A percentile compares a stretch with the other conserved stretches of the same genome.
phyloP scores from a whole-genome alignment of 1,284 basidiomycete species.

The Cutaneotrichosporon spelunceum region DNA sequence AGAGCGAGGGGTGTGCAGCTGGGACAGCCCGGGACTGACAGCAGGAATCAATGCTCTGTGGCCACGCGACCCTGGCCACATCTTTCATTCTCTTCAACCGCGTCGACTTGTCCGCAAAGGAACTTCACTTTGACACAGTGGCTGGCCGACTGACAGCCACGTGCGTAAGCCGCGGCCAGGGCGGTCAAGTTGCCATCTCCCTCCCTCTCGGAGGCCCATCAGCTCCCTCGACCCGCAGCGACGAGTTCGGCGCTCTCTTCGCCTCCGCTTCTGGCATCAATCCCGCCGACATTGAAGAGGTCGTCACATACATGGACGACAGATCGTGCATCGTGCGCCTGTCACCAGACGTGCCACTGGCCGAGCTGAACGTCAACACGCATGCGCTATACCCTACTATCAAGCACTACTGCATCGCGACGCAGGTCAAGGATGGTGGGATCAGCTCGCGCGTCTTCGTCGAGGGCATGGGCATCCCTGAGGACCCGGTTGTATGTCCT shows the following conservation, averaged over 20 bases:
- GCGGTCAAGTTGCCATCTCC: slow-evolving; percentile 2
- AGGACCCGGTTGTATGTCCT: slow-evolving; percentile 42
- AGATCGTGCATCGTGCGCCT: neutral
- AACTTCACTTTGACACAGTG: slow-evolving; percentile 29
- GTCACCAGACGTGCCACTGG: neutral
- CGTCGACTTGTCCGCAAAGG: slow-evolving; percentile 24
- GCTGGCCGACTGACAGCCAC: slow-evolving; percentile 28
- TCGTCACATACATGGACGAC: neutral
- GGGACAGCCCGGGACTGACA: slow-evolving; percentile 2
- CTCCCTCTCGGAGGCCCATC: neutral
- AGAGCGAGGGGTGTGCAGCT: no score
- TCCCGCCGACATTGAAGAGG: neutral
- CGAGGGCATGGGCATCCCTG: slow-evolving; percentile 24
- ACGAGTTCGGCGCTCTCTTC: neutral
- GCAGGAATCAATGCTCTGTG: slow-evolving; percentile 40
- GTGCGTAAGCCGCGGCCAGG: neutral
- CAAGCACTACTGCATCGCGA: slow-evolving; percentile 10
- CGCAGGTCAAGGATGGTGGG: slow-evolving; percentile 9
- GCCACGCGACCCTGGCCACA: slow-evolving; percentile 41
- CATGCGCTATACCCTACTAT: neutral
- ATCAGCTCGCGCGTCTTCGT: slow-evolving; percentile 35
- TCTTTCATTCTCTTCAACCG: slow-evolving; percentile 19
- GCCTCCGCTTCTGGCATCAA: neutral
- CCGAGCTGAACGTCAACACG: slow-evolving; percentile 6
- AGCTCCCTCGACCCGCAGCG: neutral